A percentile compares a stretch with the other conserved stretches of the same genome.
Evolutionary conservation across 345 rosid species (phyloP).

Genomic region (Mangifera indica): DNA sequence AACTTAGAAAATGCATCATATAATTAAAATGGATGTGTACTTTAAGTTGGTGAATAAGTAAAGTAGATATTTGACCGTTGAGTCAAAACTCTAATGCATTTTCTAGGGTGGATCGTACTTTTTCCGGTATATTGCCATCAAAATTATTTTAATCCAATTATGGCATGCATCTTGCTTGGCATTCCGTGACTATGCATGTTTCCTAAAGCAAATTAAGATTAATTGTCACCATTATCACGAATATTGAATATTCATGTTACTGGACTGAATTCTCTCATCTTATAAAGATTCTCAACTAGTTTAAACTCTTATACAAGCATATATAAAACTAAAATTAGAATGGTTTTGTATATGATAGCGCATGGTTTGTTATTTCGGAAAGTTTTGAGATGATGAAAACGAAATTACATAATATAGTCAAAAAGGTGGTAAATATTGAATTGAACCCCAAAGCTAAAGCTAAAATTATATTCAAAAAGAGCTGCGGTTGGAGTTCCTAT

Average conservation of each 20-base stretch:
- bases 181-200: not conserved
- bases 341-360: not conserved
- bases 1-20: not conserved
- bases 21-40: not conserved
- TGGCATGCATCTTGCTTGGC: not conserved
- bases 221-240: no score
- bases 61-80: not conserved
- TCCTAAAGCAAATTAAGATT: not conserved
- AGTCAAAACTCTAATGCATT: not conserved
- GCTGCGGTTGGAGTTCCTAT: conserved; percentile 26
- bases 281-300: no score
- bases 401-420: conserved; percentile 5
- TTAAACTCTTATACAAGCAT: no score
- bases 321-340: no score
- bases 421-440: not conserved
- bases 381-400: not conserved
- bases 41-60: not conserved
- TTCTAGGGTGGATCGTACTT: no score
- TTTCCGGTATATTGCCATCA: not conserved
- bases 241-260: no score
- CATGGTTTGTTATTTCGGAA: not conserved
- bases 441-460: not conserved
- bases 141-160: not conserved
- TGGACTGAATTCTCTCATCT: no score
- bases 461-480: conserved; percentile 26